Percentiles rank a stretch among this genome's conserved stretches.
phyloP scores from a whole-genome alignment of 345 rosid genomes.

The Chamaenerion angustifolium region DNA sequence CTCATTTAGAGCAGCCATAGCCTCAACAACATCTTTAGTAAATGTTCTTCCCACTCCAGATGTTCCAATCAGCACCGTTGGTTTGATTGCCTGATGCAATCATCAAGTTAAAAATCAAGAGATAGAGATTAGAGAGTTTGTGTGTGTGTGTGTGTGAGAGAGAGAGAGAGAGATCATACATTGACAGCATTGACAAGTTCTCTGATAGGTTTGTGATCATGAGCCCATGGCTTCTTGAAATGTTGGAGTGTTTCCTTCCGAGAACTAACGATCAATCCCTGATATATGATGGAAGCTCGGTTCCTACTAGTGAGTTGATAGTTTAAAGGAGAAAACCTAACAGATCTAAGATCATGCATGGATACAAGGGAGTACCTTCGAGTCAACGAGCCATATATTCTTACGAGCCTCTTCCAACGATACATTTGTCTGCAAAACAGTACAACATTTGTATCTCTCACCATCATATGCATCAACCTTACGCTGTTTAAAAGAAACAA shows the following conservation, averaged over 20 bases:
- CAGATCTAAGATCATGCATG: background rate
- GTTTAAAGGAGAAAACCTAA: background rate
- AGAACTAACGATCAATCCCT: conserved; percentile 82
- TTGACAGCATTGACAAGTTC: conserved; percentile 65
- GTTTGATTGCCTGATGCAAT: conserved; percentile 57
- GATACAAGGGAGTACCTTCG: conserved; percentile 41
- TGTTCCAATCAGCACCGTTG: conserved; percentile 75
- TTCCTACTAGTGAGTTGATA: background rate
- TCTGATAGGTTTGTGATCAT: conserved; percentile 65
- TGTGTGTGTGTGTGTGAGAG: too few relatives aligned
- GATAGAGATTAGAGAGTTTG: background rate
- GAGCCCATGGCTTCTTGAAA: conserved; percentile 98
- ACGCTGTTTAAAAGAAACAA: too few relatives aligned
- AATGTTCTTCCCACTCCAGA: conserved; percentile 80
- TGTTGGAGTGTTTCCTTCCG: conserved; percentile 81
- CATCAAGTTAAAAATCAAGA: background rate
- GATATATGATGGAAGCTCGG: conserved; percentile 4
- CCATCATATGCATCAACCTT: too few relatives aligned
- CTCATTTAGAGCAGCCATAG: conserved; percentile 72
- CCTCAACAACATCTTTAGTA: conserved; percentile 82
- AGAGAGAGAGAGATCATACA: conserved; percentile 22
- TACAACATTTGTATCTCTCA: too few relatives aligned
- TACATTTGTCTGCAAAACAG: conserved; percentile 34
- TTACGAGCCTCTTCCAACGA: conserved; percentile 77
- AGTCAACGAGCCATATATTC: conserved; percentile 94